Percentiles rank a stretch among this genome's conserved stretches.
Conservation (phyloP, 129 eudicot species). For the Chrysanthemum lavandulifolium region DNA sequence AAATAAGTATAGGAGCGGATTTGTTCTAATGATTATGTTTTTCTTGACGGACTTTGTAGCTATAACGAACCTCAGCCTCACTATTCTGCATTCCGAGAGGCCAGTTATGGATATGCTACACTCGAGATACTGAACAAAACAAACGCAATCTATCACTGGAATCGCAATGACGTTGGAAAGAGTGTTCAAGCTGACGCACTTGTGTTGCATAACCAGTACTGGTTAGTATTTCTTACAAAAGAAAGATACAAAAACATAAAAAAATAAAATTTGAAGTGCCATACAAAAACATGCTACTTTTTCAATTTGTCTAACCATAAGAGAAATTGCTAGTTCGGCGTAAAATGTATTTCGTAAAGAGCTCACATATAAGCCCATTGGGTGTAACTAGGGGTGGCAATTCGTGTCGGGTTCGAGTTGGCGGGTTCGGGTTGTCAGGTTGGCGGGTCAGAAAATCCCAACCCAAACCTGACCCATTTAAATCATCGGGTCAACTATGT, state of each 20-base stretch:
- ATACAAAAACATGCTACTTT: background rate
- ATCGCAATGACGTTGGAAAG: constrained; percentile 84
- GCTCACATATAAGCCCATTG: no score
- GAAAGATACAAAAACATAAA: no score
- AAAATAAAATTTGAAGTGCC: no score
- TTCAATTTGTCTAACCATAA: background rate
- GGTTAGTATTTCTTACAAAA: background rate
- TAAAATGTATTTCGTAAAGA: no score
- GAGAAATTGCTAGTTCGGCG: no score
- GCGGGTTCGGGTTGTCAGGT: no score
- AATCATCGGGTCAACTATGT: no score
- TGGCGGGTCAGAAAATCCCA: no score
- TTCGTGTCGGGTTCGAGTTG: no score
- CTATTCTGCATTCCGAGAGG: constrained; percentile 81
- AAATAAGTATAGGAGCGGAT: background rate
- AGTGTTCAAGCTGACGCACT: constrained; percentile 54
- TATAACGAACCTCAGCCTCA: constrained; percentile 79
- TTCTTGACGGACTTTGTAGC: constrained; percentile 26
- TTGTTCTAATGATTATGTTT: background rate
- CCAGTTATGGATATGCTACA: constrained; percentile 82
- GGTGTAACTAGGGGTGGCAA: no score
- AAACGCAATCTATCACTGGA: constrained; percentile 78
- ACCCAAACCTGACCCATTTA: no score
- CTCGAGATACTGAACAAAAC: constrained; percentile 75
- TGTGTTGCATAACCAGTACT: constrained; percentile 35